These are phyloP conservation scores for Euphorbia tirucalli DNA, from an alignment of 345 rosid species.

Conservation along the genomic window DNA sequence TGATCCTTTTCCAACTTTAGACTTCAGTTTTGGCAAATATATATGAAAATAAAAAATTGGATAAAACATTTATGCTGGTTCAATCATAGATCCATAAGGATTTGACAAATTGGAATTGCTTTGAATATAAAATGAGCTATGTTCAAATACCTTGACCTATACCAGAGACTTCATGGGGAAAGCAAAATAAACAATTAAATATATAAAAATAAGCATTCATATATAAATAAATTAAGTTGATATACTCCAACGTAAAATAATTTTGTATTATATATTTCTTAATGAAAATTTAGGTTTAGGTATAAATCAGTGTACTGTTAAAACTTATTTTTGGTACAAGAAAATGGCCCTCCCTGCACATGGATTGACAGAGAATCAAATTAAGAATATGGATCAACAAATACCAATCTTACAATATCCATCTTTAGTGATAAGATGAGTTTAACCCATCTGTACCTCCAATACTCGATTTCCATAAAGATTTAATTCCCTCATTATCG, in stretches of 20 bases:
- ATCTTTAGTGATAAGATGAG: too few relatives aligned
- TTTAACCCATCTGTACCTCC: not conserved
- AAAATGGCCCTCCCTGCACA: conserved; percentile 2
- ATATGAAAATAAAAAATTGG: not conserved
- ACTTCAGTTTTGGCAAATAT: conserved; percentile 3
- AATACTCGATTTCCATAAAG: not conserved
- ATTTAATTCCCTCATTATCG: too few relatives aligned
- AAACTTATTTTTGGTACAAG: not conserved
- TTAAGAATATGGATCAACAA: not conserved
- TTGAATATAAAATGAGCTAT: not conserved
- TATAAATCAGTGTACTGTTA: not conserved
- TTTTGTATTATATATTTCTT: not conserved
- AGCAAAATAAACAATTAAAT: not conserved
- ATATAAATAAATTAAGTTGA: not conserved
- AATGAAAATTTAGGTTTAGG: not conserved
- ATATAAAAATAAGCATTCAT: not conserved
- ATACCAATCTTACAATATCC: not conserved
- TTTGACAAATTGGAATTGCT: not conserved
- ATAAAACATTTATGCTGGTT: not conserved
- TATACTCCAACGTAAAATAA: not conserved
- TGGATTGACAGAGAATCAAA: not conserved
- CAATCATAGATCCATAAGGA: not conserved
- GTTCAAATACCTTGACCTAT: not conserved
- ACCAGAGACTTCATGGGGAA: not conserved
- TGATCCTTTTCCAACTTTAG: conserved; percentile 10